A percentile compares a stretch with the other conserved stretches of the same genome.
Conservation (phyloP, 1,284 basidiomycete genomes). For the Marasmius fiardii region DNA sequence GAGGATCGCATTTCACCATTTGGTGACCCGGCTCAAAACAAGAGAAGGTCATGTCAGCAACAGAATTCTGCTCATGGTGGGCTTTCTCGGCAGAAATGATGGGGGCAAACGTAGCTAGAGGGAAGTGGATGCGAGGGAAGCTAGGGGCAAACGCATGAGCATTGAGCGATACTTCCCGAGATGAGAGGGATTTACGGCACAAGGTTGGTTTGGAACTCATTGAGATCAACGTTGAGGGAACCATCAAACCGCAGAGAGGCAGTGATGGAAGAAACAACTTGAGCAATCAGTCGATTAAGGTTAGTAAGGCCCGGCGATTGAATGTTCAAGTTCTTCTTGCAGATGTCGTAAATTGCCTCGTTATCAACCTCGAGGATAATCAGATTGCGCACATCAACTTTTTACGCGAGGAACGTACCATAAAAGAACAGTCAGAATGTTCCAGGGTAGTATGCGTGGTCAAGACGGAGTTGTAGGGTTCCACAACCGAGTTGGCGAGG, state of each 20-base stretch:
- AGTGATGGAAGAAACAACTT: slow-evolving; percentile 85
- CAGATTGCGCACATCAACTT: slow-evolving; percentile 9
- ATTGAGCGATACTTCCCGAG: background rate
- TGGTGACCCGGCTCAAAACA: slow-evolving; percentile 94
- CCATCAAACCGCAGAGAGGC: slow-evolving; percentile 77
- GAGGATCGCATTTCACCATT: slow-evolving; percentile 89
- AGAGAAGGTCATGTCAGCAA: slow-evolving; percentile 91
- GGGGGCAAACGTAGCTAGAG: slow-evolving; percentile 87
- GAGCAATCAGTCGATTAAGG: slow-evolving; percentile 86
- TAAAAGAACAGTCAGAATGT: slow-evolving; percentile 99
- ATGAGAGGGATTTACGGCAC: slow-evolving; percentile 52
- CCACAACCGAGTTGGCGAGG: slow-evolving; percentile 96
- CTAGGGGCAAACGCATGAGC: slow-evolving; percentile 31
- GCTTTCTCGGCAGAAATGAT: slow-evolving; percentile 81
- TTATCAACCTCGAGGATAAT: slow-evolving; percentile 70
- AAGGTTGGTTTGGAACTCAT: slow-evolving; percentile 92
- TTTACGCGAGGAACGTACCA: slow-evolving; percentile 48
- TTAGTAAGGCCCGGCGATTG: slow-evolving; percentile 82
- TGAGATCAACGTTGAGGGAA: slow-evolving; percentile 88
- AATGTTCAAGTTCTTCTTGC: slow-evolving; percentile 85
- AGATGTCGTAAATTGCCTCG: slow-evolving; percentile 95
- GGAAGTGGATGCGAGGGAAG: slow-evolving; percentile 87
- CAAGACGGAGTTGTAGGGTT: slow-evolving; percentile 98
- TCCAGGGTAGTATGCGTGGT: slow-evolving; percentile 99
- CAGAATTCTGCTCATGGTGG: slow-evolving; percentile 91